Evolutionary conservation across 352 stramenopile genomes (phyloP).

Genomic region (Globisporangium lucens): DNA sequence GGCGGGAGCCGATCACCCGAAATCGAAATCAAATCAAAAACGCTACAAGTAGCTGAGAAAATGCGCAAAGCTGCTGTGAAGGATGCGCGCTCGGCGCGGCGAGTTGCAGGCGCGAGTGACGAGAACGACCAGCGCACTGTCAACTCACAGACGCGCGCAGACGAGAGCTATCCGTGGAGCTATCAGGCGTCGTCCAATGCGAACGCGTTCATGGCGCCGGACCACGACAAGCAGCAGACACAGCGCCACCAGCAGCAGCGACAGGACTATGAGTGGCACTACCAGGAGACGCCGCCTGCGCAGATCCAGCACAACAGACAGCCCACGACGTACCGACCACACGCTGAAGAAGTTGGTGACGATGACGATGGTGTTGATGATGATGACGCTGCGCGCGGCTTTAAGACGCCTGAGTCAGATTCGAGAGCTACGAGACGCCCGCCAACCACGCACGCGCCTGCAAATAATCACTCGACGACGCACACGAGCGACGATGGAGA

Average conservation of each 20-base stretch:
- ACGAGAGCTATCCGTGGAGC: not conserved
- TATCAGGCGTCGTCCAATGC: not conserved
- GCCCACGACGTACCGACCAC: not conserved
- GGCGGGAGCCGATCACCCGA: not conserved
- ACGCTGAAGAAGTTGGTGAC: not conserved
- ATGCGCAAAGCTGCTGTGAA: not conserved
- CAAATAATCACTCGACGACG: not conserved
- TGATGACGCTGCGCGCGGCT: not conserved
- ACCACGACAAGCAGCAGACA: conserved; percentile 3
- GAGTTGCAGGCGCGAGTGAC: not conserved
- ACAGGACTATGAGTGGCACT: conserved; percentile 13
- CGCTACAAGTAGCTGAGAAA: not conserved
- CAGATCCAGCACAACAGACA: conserved; percentile 12
- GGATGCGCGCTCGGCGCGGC: not conserved
- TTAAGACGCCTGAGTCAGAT: conserved; percentile 11
- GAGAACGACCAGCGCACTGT: conserved; percentile 1
- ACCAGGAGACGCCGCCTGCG: conserved; percentile 18
- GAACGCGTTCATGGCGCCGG: conserved; percentile 12
- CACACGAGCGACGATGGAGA: conserved; percentile 6
- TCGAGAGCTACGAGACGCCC: not conserved
- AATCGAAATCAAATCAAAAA: not conserved
- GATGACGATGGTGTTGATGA: not conserved
- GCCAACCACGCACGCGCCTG: not conserved
- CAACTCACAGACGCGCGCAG: not conserved
- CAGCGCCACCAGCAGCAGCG: not conserved